Conservation (phyloP, 768 basidiomycete species). For the Tricholoma hemisulphureum region DNA sequence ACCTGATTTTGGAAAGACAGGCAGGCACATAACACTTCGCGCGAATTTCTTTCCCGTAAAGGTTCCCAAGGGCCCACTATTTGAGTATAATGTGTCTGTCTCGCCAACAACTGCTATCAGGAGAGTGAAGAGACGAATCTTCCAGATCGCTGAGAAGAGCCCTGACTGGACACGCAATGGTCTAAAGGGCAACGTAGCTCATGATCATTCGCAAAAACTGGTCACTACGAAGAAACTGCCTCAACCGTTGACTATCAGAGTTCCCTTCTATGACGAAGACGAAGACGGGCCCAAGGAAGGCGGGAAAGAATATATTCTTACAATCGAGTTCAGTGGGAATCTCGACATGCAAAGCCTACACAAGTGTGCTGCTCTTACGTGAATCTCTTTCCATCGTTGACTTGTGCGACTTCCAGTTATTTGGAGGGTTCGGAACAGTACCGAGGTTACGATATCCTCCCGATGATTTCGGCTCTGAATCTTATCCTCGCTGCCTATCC, state of each 20-base stretch:
- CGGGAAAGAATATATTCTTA: constrained; percentile 48
- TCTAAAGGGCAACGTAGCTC: constrained; percentile 49
- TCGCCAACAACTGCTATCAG: constrained; percentile 50
- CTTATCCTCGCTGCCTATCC: constrained; percentile 59
- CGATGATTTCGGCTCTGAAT: constrained; percentile 63
- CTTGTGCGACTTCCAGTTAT: constrained; percentile 44
- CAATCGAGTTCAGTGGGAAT: constrained; percentile 40
- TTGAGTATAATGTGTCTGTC: constrained; percentile 63
- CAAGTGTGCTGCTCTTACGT: constrained; percentile 38
- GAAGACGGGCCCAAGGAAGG: constrained; percentile 42
- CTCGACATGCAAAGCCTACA: constrained; percentile 53
- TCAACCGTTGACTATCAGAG: constrained; percentile 42
- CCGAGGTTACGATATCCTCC: constrained; percentile 54
- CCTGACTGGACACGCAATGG: constrained; percentile 50
- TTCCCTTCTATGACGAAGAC: constrained; percentile 53
- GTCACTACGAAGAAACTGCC: constrained; percentile 46
- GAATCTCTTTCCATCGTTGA: constrained; percentile 15
- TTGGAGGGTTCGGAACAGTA: constrained; percentile 54
- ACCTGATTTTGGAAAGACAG: constrained; percentile 55
- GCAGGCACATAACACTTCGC: constrained; percentile 49
- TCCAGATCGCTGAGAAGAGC: constrained; percentile 58
- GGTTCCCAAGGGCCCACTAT: constrained; percentile 46
- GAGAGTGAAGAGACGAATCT: constrained; percentile 57
- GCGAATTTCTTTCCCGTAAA: constrained; percentile 69
- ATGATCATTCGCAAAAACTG: constrained; percentile 54